Percentiles rank a stretch among this genome's conserved stretches.
Conservation (phyloP, 495 filamentous ascomycete genomes). For the Podospora australis region DNA sequence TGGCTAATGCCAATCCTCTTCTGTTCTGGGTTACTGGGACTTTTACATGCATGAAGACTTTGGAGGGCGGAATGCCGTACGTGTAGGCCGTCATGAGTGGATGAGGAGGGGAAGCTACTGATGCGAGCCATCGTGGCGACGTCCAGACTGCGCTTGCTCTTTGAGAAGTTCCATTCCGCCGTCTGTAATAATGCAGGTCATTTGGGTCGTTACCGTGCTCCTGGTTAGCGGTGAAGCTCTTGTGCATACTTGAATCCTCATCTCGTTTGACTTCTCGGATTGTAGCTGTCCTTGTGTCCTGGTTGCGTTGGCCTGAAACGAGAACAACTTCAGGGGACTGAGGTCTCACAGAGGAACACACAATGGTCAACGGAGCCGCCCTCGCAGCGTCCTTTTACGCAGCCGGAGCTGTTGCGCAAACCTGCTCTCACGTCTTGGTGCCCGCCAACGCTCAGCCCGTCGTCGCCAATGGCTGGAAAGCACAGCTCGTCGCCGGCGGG, state of each 20-base stretch:
- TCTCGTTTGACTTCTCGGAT: not conserved
- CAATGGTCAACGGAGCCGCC: conserved; percentile 17
- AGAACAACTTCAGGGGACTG: too few relatives aligned
- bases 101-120: too few relatives aligned
- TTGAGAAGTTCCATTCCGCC: not conserved
- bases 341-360: too few relatives aligned
- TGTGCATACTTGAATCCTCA: too few relatives aligned
- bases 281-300: not conserved
- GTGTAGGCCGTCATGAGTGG: too few relatives aligned
- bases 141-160: too few relatives aligned
- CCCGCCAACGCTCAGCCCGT: conserved; percentile 44
- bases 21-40: too few relatives aligned
- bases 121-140: too few relatives aligned
- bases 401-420: conserved; percentile 7
- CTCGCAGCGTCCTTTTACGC: conserved; percentile 16
- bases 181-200: not conserved
- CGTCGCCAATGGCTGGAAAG: conserved; percentile 49
- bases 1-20: too few relatives aligned
- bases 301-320: too few relatives aligned
- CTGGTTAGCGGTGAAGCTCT: not conserved
- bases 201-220: conserved; percentile 1
- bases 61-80: too few relatives aligned
- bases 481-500: conserved; percentile 46
- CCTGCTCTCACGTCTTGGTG: conserved; percentile 26
- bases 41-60: too few relatives aligned